A percentile compares a stretch with the other conserved stretches of the same genome.
phyloP scores from a whole-genome alignment of 805 yeast genomes.

The Nakazawaea siamensis region DNA sequence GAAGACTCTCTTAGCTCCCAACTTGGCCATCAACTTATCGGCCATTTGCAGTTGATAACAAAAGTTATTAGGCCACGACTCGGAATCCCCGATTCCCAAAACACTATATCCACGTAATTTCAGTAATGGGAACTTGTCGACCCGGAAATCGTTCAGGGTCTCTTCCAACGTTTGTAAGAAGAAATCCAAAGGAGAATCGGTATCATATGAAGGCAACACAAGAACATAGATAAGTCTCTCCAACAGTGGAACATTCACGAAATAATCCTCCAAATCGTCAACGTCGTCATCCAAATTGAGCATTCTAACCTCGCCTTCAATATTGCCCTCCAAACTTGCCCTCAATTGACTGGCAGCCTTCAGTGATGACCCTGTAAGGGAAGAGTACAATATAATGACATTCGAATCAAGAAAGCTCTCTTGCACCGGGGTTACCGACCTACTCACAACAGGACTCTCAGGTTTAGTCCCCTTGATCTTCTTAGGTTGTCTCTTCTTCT shows the following conservation, averaged over 20 bases:
- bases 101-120: constrained; percentile 74
- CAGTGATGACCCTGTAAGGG: constrained; percentile 78
- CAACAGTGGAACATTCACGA: constrained; percentile 50
- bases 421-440: constrained; percentile 22
- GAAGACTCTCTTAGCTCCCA: constrained; percentile 80
- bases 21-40: constrained; percentile 66
- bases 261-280: constrained; percentile 77
- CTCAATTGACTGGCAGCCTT: constrained; percentile 51
- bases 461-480: constrained; percentile 28
- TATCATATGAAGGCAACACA: constrained; percentile 84
- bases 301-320: constrained; percentile 41
- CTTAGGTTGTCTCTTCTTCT: constrained; percentile 29
- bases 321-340: constrained; percentile 26
- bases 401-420: constrained; percentile 45
- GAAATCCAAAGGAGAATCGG: constrained; percentile 87
- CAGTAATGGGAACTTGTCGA: constrained; percentile 73
- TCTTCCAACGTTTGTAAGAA: constrained; percentile 75
- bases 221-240: constrained; percentile 53
- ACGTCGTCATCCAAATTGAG: constrained; percentile 77
- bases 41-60: constrained; percentile 79
- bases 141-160: constrained; percentile 76
- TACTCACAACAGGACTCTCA: constrained; percentile 11
- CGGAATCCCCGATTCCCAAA: constrained; percentile 81
- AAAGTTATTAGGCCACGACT: constrained; percentile 76
- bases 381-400: constrained; percentile 67